phyloP scores from a whole-genome alignment of 257 asterid genomes.

The Scutellaria galericulata region DNA sequence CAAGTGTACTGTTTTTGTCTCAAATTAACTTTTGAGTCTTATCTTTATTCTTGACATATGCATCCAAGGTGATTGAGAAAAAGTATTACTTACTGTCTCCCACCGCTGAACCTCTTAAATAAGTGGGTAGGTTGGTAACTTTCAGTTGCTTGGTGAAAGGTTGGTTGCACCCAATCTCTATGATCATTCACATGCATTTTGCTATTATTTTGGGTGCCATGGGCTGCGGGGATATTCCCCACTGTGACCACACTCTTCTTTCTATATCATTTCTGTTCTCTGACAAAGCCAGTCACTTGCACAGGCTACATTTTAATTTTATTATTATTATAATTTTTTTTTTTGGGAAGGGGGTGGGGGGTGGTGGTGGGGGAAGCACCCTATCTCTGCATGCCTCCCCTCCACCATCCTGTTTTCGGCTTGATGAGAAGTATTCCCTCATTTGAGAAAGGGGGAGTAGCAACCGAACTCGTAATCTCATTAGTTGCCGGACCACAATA shows the following conservation, averaged over 20 bases:
- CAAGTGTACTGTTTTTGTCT: constrained; percentile 3
- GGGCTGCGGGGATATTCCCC: neutral
- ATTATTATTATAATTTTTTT: no score
- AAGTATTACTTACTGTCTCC: neutral
- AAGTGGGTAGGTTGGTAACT: neutral
- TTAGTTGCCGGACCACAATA: no score
- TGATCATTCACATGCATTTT: neutral
- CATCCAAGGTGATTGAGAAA: neutral
- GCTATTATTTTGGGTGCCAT: neutral
- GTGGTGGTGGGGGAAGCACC: no score
- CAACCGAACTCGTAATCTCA: neutral
- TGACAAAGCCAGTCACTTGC: neutral
- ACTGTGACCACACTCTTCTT: neutral
- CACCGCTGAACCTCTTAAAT: neutral
- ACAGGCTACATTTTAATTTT: no score
- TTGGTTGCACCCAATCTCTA: neutral
- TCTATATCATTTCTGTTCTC: neutral
- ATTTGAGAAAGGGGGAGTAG: neutral
- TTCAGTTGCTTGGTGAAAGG: neutral
- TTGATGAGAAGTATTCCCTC: neutral
- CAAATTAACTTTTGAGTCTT: neutral
- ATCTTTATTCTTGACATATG: neutral
- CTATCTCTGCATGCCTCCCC: no score
- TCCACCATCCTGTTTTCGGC: no score
- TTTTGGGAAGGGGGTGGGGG: no score